These are phyloP conservation scores for Verticillium klebahnii DNA, from an alignment of 2,329 filamentous ascomycete genomes.

Conservation along the genomic window DNA sequence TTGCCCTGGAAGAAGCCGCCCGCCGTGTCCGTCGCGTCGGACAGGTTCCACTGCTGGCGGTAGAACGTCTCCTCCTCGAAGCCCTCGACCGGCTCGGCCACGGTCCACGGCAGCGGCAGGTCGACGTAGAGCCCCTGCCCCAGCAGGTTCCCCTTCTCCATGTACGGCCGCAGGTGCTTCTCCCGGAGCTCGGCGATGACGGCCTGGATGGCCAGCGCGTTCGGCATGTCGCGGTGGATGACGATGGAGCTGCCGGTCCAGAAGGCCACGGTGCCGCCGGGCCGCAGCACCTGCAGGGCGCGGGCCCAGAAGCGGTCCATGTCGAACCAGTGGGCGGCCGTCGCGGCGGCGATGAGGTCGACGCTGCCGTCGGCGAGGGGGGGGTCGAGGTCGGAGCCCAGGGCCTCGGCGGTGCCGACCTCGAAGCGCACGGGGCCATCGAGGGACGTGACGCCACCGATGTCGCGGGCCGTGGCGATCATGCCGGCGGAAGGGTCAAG, in stretches of 20 bases:
- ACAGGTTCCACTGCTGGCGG: constrained; percentile 36
- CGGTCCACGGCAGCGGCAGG: constrained; percentile 45
- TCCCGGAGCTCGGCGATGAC: constrained; percentile 32
- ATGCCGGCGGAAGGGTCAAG: constrained; percentile 49
- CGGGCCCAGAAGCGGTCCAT: constrained; percentile 43
- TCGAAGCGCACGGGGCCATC: constrained; percentile 32
- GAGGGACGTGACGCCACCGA: constrained; percentile 23
- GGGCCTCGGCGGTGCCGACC: constrained; percentile 37
- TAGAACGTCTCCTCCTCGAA: constrained; percentile 35
- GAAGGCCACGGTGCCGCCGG: constrained; percentile 50
- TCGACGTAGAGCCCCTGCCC: constrained; percentile 32
- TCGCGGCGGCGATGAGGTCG: constrained; percentile 46
- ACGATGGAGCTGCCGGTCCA: constrained; percentile 33
- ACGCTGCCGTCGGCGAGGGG: constrained; percentile 29
- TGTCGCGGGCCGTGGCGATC: constrained; percentile 40
- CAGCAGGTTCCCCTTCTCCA: constrained; percentile 36
- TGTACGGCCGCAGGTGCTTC: constrained; percentile 29
- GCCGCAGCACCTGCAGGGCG: constrained; percentile 41
- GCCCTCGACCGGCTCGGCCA: constrained; percentile 20
- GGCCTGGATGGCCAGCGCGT: constrained; percentile 34
- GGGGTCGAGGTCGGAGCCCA: constrained; percentile 24
- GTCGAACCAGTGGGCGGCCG: constrained; percentile 55
- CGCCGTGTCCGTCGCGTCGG: constrained; percentile 13
- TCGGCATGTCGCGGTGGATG: constrained; percentile 28
- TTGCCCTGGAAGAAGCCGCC: constrained; percentile 21